Base-by-base conservation (phyloP, 305 asterid species). In the Andrographis paniculata region DNA sequence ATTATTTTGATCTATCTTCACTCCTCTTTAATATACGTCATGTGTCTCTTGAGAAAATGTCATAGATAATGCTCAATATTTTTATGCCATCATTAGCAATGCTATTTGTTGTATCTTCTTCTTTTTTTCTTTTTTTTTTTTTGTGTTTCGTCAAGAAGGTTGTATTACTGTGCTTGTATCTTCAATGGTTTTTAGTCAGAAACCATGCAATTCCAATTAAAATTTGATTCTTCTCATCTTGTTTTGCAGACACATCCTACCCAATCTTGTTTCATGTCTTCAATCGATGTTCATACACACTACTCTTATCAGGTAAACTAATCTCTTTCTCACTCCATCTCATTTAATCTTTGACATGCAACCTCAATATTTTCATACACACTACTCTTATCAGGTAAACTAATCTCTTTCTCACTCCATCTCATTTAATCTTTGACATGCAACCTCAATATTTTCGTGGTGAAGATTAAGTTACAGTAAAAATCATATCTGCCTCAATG, bases 181-280 rank as follows among this genome's bases (percentile, higher is more conserved):
- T 30, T 16, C 36, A 43, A 5, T 56, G 18, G 37, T 24, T 35
- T 4, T 13, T 33, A 23, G 52, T 33, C 36, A 20, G 30, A 9
- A 36, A 60, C 40, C 30, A 42, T 52, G 37, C 28, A 17, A 15
- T 5, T 52, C 14, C 42, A 41, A 59, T 41, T 60, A 39, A 55
- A 40, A 60, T 40, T 49, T 62, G 50, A 48, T 52, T 49, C 22
- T 60, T 33, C n/a, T 9, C 60, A 52, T 65, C 12, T 40, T 64
- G 24, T 44, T 61, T 70, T 78, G 77, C 84, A 91, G 98, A 91
- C 98, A 15, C 96, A 91, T 77, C 98, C 98, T 27, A 86, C 96
- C 1, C 98, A 91, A 55, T 91, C 98, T 50, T 91, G 98, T 66
- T 91, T 86, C 77, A 91, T 91, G 98, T 91, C 98, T 24, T 91